A percentile compares a stretch with the other conserved stretches of the same genome.
Evolutionary conservation across 495 filamentous ascomycete species (phyloP).

Genomic region (Aspergillus campestris): DNA sequence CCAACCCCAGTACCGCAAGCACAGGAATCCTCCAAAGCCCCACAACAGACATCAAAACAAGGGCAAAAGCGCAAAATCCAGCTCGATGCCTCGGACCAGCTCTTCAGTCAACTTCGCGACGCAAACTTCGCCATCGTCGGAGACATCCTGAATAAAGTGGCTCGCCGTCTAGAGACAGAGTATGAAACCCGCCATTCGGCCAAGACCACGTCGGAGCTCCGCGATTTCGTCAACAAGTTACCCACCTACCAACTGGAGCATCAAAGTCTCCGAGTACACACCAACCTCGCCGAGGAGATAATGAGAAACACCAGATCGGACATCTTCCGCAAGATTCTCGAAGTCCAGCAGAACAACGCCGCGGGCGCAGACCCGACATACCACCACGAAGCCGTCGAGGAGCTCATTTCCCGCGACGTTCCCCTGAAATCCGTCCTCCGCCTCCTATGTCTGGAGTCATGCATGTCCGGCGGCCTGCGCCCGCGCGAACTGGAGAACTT

Average conservation of each 20-base stretch:
- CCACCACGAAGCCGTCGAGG: constrained; percentile 84
- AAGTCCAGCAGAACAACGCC: constrained; percentile 94
- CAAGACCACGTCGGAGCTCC: constrained; percentile 81
- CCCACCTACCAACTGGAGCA: constrained; percentile 91
- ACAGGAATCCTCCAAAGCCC: constrained; percentile 45
- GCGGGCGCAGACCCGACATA: constrained; percentile 80
- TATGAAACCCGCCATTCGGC: constrained; percentile 85
- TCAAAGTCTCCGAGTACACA: constrained; percentile 84
- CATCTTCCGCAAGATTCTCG: constrained; percentile 75
- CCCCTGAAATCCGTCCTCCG: constrained; percentile 74
- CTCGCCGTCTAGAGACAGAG: constrained; percentile 75
- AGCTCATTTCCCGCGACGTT: constrained; percentile 79
- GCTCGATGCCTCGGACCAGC: constrained; percentile 79
- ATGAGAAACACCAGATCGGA: constrained; percentile 84
- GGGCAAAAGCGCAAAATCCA: constrained; percentile 82
- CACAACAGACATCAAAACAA: constrained; percentile 44
- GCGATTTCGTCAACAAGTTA: constrained; percentile 84
- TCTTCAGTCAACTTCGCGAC: constrained; percentile 84
- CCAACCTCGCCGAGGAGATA: constrained; percentile 86
- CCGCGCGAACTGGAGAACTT: constrained; percentile 81
- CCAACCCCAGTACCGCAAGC: constrained; percentile 49
- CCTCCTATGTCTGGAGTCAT: constrained; percentile 83
- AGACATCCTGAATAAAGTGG: constrained; percentile 79
- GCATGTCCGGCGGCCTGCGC: constrained; percentile 80
- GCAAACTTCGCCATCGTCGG: constrained; percentile 94